Conservation (phyloP, 331 rosid genomes). For the Erythrophleum ivorense region DNA sequence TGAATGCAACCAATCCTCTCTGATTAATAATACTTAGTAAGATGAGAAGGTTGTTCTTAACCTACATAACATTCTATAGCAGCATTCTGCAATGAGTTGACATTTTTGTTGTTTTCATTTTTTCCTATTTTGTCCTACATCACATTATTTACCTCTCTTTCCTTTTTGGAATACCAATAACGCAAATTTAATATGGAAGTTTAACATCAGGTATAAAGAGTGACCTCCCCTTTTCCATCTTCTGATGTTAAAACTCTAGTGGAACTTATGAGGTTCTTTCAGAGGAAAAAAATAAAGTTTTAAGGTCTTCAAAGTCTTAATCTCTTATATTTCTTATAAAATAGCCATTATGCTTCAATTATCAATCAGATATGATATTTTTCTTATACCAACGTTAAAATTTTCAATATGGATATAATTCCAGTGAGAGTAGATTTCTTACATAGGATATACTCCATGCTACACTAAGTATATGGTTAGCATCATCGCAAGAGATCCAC, state of each 20-base stretch:
- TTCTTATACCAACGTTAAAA: background rate
- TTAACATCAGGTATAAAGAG: background rate
- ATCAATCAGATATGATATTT: background rate
- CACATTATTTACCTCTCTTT: background rate
- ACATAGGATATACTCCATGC: background rate
- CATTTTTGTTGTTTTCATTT: background rate
- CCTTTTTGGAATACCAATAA: background rate
- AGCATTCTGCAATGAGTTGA: background rate
- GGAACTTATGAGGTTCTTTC: background rate
- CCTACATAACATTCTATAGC: background rate
- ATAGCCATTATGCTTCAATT: conserved; percentile 5
- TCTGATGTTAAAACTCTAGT: background rate
- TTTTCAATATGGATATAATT: background rate
- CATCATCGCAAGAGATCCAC: background rate
- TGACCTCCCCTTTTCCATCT: background rate
- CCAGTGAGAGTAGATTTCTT: background rate
- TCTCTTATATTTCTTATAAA: background rate
- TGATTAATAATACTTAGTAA: background rate
- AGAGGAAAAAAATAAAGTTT: background rate
- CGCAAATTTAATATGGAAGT: background rate
- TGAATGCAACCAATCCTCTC: background rate
- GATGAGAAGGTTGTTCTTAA: background rate
- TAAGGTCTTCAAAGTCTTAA: background rate
- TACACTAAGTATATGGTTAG: background rate
- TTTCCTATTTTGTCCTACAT: background rate